Conservation (phyloP, 2,329 filamentous ascomycete species). For the Paracoccidioides brasiliensis region DNA sequence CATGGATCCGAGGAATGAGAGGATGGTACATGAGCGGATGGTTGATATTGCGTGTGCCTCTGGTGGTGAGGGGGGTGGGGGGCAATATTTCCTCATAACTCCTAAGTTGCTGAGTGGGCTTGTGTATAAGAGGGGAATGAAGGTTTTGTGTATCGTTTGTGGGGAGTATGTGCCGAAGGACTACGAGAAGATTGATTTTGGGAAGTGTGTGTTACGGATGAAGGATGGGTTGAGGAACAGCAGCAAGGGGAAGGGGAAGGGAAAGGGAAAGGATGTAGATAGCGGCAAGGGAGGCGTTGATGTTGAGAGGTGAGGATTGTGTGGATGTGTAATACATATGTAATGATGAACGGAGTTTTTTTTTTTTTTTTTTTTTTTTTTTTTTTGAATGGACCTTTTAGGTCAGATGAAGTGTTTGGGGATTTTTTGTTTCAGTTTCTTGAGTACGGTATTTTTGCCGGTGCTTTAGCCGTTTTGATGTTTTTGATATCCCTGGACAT, state of each 20-base stretch:
- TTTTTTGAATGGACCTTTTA: neutral
- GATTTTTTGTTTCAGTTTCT: neutral
- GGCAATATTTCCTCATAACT: constrained; percentile 90
- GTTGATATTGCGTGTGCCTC: constrained; percentile 78
- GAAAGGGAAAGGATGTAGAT: neutral
- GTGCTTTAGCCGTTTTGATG: too few species aligned
- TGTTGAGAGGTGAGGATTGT: neutral
- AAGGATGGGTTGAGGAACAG: constrained; percentile 16
- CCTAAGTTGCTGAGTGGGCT: constrained; percentile 82
- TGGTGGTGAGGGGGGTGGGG: constrained; percentile 36
- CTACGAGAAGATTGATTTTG: constrained; percentile 26
- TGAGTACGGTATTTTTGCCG: neutral
- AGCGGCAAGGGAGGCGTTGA: neutral
- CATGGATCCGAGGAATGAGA: constrained; percentile 97
- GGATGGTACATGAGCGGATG: constrained; percentile 96
- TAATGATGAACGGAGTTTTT: neutral
- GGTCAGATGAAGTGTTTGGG: neutral
- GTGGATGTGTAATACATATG: neutral
- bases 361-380: too few species aligned
- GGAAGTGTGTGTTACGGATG: constrained; percentile 23
- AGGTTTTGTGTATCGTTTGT: constrained; percentile 81
- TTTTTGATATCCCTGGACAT: neutral
- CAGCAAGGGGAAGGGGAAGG: neutral
- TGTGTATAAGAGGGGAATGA: constrained; percentile 82
- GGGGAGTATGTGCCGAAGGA: constrained; percentile 50